A percentile compares a stretch with the other conserved stretches of the same genome.
Evolutionary conservation across 768 basidiomycete species (phyloP).

Genomic region (Peribolospora kevripleyi): DNA sequence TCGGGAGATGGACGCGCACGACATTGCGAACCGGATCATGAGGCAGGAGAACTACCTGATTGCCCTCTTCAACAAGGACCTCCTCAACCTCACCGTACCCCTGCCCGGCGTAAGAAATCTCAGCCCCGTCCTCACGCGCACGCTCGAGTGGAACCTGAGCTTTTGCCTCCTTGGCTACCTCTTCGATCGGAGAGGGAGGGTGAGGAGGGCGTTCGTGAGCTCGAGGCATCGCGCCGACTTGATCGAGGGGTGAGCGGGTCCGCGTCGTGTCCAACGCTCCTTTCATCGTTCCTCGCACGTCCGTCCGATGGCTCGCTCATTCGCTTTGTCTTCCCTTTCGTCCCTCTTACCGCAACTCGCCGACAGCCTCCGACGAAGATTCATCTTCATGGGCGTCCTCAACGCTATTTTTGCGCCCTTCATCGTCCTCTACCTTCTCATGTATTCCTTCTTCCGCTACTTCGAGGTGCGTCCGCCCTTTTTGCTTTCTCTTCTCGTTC

Average conservation of each 20-base stretch:
- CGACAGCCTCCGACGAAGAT: constrained; percentile 47
- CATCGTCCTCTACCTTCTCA: constrained; percentile 80
- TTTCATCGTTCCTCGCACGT: background rate
- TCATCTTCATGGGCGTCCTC: constrained; percentile 89
- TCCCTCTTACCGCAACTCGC: background rate
- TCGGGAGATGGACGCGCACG: constrained; percentile 81
- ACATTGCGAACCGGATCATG: constrained; percentile 92
- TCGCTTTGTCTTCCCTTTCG: background rate
- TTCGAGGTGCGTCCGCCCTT: constrained; percentile 48
- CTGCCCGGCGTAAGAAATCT: constrained; percentile 37
- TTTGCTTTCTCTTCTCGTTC: background rate
- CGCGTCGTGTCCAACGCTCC: background rate
- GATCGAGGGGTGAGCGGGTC: constrained; percentile 47
- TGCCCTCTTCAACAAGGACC: constrained; percentile 86
- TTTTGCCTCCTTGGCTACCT: constrained; percentile 89
- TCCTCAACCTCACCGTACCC: constrained; percentile 68
- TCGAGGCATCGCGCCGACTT: constrained; percentile 50
- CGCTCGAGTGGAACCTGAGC: constrained; percentile 88
- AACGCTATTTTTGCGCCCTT: constrained; percentile 92
- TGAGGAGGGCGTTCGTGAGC: constrained; percentile 74
- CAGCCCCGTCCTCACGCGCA: constrained; percentile 42
- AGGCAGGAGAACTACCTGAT: constrained; percentile 97
- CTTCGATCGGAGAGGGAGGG: constrained; percentile 70
- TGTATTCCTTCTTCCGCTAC: constrained; percentile 99
- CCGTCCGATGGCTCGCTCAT: too few relatives aligned